Conservation (phyloP, 1,284 basidiomycete species). For the Clitocybe nebularis region DNA sequence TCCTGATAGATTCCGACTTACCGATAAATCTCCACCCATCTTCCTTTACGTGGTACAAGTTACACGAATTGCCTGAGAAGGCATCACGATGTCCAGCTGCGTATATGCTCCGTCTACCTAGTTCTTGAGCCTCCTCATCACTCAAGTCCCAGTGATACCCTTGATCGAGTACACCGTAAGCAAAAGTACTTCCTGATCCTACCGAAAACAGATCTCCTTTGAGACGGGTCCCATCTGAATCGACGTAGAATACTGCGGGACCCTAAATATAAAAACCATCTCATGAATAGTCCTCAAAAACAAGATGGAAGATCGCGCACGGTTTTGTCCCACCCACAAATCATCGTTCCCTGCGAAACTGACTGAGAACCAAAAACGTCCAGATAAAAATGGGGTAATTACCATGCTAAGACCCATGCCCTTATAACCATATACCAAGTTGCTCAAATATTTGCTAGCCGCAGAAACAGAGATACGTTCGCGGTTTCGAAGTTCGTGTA, state of each 20-base stretch:
- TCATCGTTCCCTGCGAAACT: conserved; percentile 87
- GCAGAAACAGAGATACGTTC: conserved; percentile 98
- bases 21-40: conserved; percentile 93
- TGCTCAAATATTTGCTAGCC: conserved; percentile 95
- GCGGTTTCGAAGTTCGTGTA: conserved; percentile 96
- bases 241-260: conserved; percentile 97
- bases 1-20: conserved; percentile 33
- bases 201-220: conserved; percentile 98
- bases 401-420: conserved; percentile 99
- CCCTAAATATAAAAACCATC: conserved; percentile 49
- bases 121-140: conserved; percentile 93
- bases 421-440: conserved; percentile 97
- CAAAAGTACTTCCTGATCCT: conserved; percentile 96
- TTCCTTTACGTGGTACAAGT: conserved; percentile 94
- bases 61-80: conserved; percentile 96
- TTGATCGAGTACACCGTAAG: conserved; percentile 98
- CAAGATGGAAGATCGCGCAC: conserved; percentile 37
- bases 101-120: conserved; percentile 92
- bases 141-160: conserved; percentile 93
- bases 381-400: conserved; percentile 17
- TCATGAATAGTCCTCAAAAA: neutral
- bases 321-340: conserved; percentile 99
- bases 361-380: conserved; percentile 6
- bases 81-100: conserved; percentile 98
- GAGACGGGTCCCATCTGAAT: conserved; percentile 93